Base-by-base conservation (phyloP, 179 eudicot genomes). In the Sideroxylon spinosum region DNA sequence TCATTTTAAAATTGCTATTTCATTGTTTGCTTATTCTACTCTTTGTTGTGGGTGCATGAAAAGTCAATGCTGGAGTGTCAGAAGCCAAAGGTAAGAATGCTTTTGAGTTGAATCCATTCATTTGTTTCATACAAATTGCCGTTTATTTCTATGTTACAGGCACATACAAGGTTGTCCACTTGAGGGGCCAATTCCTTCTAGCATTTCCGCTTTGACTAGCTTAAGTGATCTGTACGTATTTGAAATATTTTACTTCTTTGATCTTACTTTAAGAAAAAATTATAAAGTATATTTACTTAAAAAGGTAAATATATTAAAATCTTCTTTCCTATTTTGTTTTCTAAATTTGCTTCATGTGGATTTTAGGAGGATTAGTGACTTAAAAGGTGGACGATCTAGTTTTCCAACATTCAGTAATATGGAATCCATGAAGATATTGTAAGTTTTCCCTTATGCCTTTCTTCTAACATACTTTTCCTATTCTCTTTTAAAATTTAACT, bases 351-450 rank as follows among this genome's bases (percentile, higher is more conserved):
- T 14, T 62, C 75, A 29, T 69, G 66, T 56, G 23, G 22, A 12
- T 77, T 78, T 56, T 68, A 88, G 91, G 84, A 85, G 91, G 81
- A 88, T 88, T 78, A 88, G 86, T 81, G 91, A 88, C 83, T 68
- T 88, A 48, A 85, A 78, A 71, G 87, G 90, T 23, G 71, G 70
- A 83, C 76, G 69, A 23, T 86, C 80, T 68, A 69, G 77, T 49
- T 88, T 88, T 80, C 91, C 91, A 7, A 83, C 78, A 26, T 57
- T 88, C 52, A 78, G 55, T 22, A 50, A 75, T 13, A 76, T 87
- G 86, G 70, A 79, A 61, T 84, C 87, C 71, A 78, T 88, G 78
- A 88, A 85, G 71, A 75, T 73, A 61, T 69, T 88, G 91, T 88
- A 64, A 86, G 91, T 82, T 68, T 1, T 17, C 62, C 61, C 63